These are phyloP conservation scores for Daldinia childiae DNA, from an alignment of 495 filamentous ascomycete genomes.

Conservation along the genomic window DNA sequence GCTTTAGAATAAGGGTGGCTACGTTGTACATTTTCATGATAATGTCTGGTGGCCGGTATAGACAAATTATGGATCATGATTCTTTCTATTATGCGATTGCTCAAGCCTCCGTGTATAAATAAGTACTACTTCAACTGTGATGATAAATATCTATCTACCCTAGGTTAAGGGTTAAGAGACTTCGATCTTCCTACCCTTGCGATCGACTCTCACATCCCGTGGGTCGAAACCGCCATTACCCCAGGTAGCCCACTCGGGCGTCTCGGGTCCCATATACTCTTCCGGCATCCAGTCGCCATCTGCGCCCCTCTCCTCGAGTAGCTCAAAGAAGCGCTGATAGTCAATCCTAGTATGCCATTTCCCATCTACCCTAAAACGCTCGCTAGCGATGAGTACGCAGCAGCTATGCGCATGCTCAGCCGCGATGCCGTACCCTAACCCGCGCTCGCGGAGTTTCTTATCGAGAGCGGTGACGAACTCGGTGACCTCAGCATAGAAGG, in stretches of 20 bases:
- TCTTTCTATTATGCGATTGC: constrained; percentile 9
- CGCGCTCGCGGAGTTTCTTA: constrained; percentile 69
- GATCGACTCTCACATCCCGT: constrained; percentile 81
- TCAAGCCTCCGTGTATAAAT: constrained; percentile 5
- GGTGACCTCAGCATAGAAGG: constrained; percentile 88
- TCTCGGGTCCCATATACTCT: constrained; percentile 85
- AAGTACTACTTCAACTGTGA: constrained; percentile 4
- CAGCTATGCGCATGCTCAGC: constrained; percentile 96
- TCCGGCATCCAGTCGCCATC: constrained; percentile 80
- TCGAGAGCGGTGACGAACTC: constrained; percentile 81
- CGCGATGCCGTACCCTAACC: constrained; percentile 85
- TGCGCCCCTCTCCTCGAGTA: constrained; percentile 72
- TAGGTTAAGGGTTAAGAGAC: constrained; percentile 16
- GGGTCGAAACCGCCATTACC: constrained; percentile 95
- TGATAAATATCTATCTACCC: constrained; percentile 5
- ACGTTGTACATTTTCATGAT: constrained; percentile 34
- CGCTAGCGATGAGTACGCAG: constrained; percentile 84
- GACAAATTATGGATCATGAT: constrained; percentile 45
- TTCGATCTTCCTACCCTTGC: constrained; percentile 70
- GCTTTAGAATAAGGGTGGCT: constrained; percentile 28
- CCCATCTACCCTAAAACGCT: constrained; percentile 73
- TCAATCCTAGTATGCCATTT: constrained; percentile 94
- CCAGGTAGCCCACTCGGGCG: constrained; percentile 95
- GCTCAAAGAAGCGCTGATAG: constrained; percentile 87
- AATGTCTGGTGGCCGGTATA: constrained; percentile 40